Percentiles rank a stretch among this genome's conserved stretches.
Evolutionary conservation across 1,284 basidiomycete species (phyloP).

Genomic region (Irpex rosettiformis): DNA sequence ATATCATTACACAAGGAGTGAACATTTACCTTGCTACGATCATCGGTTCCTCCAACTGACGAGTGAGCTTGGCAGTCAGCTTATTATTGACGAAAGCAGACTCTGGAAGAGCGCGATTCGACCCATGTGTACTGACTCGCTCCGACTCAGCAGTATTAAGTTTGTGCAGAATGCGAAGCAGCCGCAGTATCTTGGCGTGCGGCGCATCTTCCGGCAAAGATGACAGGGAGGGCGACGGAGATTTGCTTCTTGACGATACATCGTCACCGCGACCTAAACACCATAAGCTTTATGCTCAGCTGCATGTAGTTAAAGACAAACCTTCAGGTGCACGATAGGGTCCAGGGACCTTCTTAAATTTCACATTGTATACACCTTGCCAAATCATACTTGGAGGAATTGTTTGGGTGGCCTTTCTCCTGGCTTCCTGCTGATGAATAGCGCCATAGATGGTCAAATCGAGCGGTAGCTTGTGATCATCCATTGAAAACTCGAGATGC

Average conservation of each 20-base stretch:
- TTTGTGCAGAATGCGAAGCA: slow-evolving; percentile 85
- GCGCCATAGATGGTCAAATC: slow-evolving; percentile 96
- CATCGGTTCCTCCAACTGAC: slow-evolving; percentile 98
- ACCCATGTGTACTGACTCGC: slow-evolving; percentile 42
- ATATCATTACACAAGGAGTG: background rate
- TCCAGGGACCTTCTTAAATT: slow-evolving; percentile 90
- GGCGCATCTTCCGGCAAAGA: slow-evolving; percentile 84
- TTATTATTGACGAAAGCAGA: slow-evolving; percentile 97
- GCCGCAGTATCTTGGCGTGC: slow-evolving; percentile 87
- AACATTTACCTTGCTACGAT: slow-evolving; percentile 85
- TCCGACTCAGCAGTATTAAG: slow-evolving; percentile 68
- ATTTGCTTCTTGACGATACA: slow-evolving; percentile 44
- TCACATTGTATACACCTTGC: slow-evolving; percentile 88
- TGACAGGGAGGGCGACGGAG: slow-evolving; percentile 59
- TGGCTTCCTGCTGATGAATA: slow-evolving; percentile 83
- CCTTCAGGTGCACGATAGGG: slow-evolving; percentile 64
- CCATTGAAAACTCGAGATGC: slow-evolving; percentile 95
- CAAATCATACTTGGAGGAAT: slow-evolving; percentile 74
- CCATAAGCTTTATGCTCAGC: background rate
- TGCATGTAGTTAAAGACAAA: slow-evolving; percentile 24
- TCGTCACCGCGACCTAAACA: slow-evolving; percentile 32
- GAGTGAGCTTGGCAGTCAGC: slow-evolving; percentile 95
- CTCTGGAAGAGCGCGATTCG: slow-evolving; percentile 62
- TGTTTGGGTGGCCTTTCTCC: slow-evolving; percentile 59
- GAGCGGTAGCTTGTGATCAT: slow-evolving; percentile 77